phyloP scores from a whole-genome alignment of 805 yeast species.

The Candida suzukii region DNA sequence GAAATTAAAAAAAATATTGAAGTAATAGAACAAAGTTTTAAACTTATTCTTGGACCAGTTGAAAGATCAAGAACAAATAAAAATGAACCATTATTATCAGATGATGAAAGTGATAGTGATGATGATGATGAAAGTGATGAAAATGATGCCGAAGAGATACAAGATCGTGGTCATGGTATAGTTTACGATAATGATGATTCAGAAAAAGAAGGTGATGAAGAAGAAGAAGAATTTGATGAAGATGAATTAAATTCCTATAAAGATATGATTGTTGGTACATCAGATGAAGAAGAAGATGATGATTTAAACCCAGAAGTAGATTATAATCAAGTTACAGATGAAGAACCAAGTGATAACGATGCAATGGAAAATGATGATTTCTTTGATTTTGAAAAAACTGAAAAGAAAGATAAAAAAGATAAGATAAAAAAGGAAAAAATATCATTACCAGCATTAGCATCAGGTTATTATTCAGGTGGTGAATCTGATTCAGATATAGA shows the following conservation, averaged over 20 bases:
- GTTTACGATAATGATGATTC: too few species aligned
- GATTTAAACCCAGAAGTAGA: constrained; percentile 31
- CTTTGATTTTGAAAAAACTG: constrained; percentile 21
- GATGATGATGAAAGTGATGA: constrained; percentile 15
- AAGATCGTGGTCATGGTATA: too few species aligned
- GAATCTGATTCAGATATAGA: constrained; percentile 50
- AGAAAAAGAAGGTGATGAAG: constrained; percentile 7
- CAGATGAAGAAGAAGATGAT: constrained; percentile 32
- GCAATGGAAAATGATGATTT: constrained; percentile 31
- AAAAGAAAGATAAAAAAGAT: constrained; percentile 15
- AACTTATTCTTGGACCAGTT: constrained; percentile 20
- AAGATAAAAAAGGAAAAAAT: constrained; percentile 23
- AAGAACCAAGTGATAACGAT: constrained; percentile 41
- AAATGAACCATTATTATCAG: constrained; percentile 11
- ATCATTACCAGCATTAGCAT: constrained; percentile 61
- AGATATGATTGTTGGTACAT: constrained; percentile 32
- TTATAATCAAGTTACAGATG: constrained; percentile 61
- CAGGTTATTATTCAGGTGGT: constrained; percentile 84
- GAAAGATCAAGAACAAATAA: constrained; percentile 5
- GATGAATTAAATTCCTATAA: constrained; percentile 18
- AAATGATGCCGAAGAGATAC: constrained; percentile 14
- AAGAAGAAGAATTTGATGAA: constrained; percentile 13
- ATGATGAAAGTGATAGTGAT: constrained; percentile 15
- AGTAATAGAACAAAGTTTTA: constrained; percentile 18
- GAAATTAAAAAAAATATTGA: constrained; percentile 25